These are phyloP conservation scores for Fomitopsis pulvina DNA, from an alignment of 768 basidiomycete species.

Conservation along the genomic window DNA sequence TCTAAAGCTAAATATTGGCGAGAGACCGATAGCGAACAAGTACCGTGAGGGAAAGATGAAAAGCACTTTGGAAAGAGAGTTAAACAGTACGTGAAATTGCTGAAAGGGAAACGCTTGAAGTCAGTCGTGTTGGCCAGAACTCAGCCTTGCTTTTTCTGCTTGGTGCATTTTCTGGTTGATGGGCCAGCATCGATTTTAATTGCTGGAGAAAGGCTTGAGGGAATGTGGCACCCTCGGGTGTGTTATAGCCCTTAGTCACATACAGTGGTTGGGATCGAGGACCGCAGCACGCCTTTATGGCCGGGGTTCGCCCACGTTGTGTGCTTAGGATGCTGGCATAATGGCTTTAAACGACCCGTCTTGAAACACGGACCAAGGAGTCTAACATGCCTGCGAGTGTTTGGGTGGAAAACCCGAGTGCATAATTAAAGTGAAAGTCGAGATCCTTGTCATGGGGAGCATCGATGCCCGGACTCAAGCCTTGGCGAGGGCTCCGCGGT, in stretches of 20 bases:
- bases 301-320: conserved; percentile 46
- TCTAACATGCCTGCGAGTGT: conserved; percentile 80
- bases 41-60: conserved; percentile 81
- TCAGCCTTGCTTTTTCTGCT: conserved; percentile 20
- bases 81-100: conserved; percentile 78
- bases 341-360: conserved; percentile 77
- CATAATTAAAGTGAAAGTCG: conserved; percentile 70
- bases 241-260: conserved; percentile 58
- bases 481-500: conserved; percentile 70
- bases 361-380: conserved; percentile 86
- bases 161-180: conserved; percentile 29
- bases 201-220: conserved; percentile 48
- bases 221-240: conserved; percentile 62
- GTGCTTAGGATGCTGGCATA: conserved; percentile 71
- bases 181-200: conserved; percentile 67
- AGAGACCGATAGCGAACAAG: conserved; percentile 82
- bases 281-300: conserved; percentile 51
- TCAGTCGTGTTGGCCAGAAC: conserved; percentile 50
- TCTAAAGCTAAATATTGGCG: conserved; percentile 81
- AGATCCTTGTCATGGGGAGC: conserved; percentile 58
- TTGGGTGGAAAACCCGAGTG: conserved; percentile 65
- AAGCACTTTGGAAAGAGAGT: conserved; percentile 79
- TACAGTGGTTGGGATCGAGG: conserved; percentile 54
- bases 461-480: conserved; percentile 70
- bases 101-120: conserved; percentile 70